These are phyloP conservation scores for Hymenoscyphus occultus DNA, from an alignment of 2,329 filamentous ascomycete species.

Conservation along the genomic window DNA sequence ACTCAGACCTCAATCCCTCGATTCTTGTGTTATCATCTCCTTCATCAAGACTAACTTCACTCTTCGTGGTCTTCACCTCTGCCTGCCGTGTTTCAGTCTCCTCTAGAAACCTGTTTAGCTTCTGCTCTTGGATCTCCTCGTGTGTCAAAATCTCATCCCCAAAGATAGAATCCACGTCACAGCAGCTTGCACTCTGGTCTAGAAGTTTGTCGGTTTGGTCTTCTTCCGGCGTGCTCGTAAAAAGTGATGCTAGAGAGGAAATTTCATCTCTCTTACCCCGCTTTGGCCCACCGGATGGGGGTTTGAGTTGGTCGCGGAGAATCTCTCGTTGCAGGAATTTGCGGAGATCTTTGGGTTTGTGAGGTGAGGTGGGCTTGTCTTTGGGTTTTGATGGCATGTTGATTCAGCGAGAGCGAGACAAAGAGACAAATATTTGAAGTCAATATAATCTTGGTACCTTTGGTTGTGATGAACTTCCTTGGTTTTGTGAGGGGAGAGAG, in stretches of 20 bases:
- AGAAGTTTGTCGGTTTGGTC: neutral
- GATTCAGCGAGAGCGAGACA: neutral
- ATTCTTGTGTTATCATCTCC: neutral
- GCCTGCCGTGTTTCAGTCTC: neutral
- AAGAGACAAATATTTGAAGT: neutral
- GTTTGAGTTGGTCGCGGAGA: slow-evolving; percentile 1
- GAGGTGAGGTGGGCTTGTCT: neutral
- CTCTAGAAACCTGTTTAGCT: neutral
- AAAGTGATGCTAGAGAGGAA: neutral
- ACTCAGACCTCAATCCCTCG: neutral
- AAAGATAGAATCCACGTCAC: neutral
- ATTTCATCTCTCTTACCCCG: neutral
- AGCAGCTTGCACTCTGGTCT: neutral
- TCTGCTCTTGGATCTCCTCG: neutral
- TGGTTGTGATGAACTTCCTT: neutral
- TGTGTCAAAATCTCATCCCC: neutral
- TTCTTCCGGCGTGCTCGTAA: neutral
- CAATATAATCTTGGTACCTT: neutral
- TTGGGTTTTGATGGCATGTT: neutral
- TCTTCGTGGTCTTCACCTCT: neutral
- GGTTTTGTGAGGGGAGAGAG: neutral
- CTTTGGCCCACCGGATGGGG: neutral
- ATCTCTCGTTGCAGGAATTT: slow-evolving; percentile 1
- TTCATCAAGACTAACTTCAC: too few species aligned
- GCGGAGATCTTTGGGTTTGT: neutral